Percentiles rank a stretch among this genome's conserved stretches.
Evolutionary conservation across 768 basidiomycete species (phyloP).

Genomic region (Tubosaeta brunneosetosa): DNA sequence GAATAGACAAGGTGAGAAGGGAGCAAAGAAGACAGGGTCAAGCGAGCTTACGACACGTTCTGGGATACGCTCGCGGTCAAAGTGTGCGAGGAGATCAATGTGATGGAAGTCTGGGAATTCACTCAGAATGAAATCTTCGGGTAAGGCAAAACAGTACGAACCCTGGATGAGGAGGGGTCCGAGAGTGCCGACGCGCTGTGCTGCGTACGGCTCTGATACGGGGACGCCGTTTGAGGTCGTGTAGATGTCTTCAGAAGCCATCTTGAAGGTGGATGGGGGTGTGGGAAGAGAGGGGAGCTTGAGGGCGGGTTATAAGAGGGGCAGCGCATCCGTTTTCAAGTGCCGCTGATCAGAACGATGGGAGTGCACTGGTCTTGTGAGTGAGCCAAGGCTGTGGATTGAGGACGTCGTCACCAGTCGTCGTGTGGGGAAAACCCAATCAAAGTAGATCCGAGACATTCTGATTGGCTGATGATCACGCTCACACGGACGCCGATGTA

Average conservation of each 20-base stretch:
- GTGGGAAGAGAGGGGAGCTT: background rate
- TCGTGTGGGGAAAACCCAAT: conserved; percentile 1
- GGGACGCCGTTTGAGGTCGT: conserved; percentile 85
- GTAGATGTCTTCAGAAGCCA: conserved; percentile 74
- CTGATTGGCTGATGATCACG: background rate
- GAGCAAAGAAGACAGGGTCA: background rate
- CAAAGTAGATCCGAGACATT: background rate
- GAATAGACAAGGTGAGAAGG: conserved; percentile 23
- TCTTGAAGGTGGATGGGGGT: conserved; percentile 24
- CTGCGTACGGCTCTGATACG: conserved; percentile 69
- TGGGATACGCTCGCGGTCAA: conserved; percentile 93
- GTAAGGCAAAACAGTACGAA: conserved; percentile 27
- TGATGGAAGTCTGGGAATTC: conserved; percentile 68
- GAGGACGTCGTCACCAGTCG: background rate
- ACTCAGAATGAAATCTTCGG: conserved; percentile 11
- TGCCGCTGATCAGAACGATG: conserved; percentile 19
- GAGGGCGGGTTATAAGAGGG: conserved; percentile 11
- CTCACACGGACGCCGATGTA: background rate
- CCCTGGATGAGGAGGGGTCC: conserved; percentile 92
- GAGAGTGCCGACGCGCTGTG: conserved; percentile 65
- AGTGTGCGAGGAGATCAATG: conserved; percentile 87
- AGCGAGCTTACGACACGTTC: conserved; percentile 72
- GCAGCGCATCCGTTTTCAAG: conserved; percentile 16
- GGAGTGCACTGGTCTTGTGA: conserved; percentile 7
- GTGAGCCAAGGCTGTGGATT: background rate